Conservation (phyloP, 305 asterid genomes). For the Solanum hybrid region DNA sequence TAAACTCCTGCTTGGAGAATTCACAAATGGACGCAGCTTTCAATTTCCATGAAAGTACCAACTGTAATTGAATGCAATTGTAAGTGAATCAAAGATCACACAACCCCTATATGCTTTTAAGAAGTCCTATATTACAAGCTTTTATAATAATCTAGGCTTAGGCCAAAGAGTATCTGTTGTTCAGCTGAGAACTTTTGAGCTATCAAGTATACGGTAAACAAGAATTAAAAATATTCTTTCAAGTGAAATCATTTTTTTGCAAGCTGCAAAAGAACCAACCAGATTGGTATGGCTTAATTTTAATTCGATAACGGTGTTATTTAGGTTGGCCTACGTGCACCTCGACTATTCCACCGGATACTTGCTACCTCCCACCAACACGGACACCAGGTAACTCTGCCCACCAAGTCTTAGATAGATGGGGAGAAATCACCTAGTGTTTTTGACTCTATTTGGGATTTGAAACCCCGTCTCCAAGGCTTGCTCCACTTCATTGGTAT, state of each 20-base stretch:
- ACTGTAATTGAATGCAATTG: conserved; percentile 28
- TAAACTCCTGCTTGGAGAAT: conserved; percentile 91
- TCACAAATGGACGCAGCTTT: conserved; percentile 98
- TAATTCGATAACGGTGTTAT: background rate
- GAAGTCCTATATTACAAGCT: background rate
- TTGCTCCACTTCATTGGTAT: background rate
- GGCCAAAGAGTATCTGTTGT: background rate
- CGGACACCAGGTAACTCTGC: background rate
- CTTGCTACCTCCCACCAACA: background rate
- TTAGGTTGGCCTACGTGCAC: background rate
- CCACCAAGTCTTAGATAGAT: background rate
- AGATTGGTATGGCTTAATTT: background rate
- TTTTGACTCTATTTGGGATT: background rate
- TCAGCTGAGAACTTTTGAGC: background rate
- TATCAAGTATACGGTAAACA: background rate
- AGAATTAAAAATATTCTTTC: background rate
- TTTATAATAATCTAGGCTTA: background rate
- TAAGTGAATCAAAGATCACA: background rate
- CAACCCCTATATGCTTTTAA: background rate
- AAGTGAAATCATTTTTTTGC: background rate
- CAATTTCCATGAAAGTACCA: conserved; percentile 98
- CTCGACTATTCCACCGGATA: background rate
- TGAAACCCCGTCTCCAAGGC: background rate
- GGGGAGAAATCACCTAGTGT: background rate
- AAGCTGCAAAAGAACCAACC: background rate